Base-by-base conservation (phyloP, 2,329 filamentous ascomycete genomes). In the Pleomassaria siparia region DNA sequence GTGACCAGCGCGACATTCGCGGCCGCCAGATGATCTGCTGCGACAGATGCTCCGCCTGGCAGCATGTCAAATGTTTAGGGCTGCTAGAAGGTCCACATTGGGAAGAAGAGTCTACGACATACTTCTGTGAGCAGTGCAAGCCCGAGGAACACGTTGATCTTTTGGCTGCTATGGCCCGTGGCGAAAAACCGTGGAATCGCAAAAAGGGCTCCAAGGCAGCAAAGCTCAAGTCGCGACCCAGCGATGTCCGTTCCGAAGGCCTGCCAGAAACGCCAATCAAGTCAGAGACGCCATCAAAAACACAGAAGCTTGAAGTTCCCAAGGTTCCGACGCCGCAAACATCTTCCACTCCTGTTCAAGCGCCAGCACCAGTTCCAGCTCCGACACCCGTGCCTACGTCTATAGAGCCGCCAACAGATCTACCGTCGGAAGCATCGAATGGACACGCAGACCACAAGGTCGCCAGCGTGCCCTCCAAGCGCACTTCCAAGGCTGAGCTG, bases 41-140 rank as follows among this genome's bases (percentile, higher is more conserved):
- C 76, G 94, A 99, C 71, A 83, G 82, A 39, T 99, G 94, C 72
- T 84, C 84, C 40, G 92, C 87, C 33, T 99, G 94, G 94, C 94
- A 99, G 73, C 94, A 99, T 73, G 96, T 96, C 64, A 86, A 95
- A 54, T 99, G 94, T 69, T 89, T 99, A 78, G 90, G 89, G 44
- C 83, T 96, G 62, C 84, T 86, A 39, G 90, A 88, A 59, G 83
- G 86, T 25, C 55, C 62, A 88, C 51, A 80, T 88, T 71, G 68
- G 66, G 44, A 50, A 20, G 40, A 44, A 18, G 60, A 67, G 21
- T 53, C 57, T 44, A 63, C 57, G 49, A 59, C 58, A 18, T 99
- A 99, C 75, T 95, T 87, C 72, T 99, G 94, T 73, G 94, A 99
- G 72, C 77, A 86, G 72, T 97, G 94, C 75, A 81, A 82, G 43